phyloP scores from a whole-genome alignment of 148 eudicot species.

The Diospyros kaki region DNA sequence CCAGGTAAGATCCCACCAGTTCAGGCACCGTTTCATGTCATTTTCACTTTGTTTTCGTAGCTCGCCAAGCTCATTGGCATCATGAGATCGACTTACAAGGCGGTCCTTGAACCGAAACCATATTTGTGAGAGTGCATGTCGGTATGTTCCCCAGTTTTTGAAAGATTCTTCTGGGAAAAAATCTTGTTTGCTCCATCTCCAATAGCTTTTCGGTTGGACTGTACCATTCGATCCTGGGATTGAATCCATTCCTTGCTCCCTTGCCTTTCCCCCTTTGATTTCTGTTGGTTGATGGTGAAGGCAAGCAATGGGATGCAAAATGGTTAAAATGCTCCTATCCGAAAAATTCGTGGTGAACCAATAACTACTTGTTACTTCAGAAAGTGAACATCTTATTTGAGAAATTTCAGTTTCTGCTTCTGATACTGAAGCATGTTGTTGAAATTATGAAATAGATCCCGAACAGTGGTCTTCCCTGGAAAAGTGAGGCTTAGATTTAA shows the following conservation, averaged over 20 bases:
- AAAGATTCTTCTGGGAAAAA: constrained; percentile 76
- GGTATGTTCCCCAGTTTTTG: constrained; percentile 49
- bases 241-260: constrained; percentile 7
- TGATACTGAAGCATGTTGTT: too few relatives aligned
- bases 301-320: background rate
- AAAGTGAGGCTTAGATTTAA: too few relatives aligned
- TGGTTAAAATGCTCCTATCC: background rate
- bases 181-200: constrained; percentile 53
- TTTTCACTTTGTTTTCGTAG: constrained; percentile 47
- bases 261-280: background rate
- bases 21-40: constrained; percentile 60
- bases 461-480: too few relatives aligned
- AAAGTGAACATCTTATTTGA: background rate
- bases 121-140: constrained; percentile 36
- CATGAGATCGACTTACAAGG: constrained; percentile 49
- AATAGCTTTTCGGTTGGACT: constrained; percentile 26
- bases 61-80: constrained; percentile 43
- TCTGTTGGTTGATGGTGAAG: background rate
- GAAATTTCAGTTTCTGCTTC: too few relatives aligned
- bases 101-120: constrained; percentile 49
- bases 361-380: background rate
- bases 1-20: constrained; percentile 89
- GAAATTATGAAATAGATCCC: too few relatives aligned
- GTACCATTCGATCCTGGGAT: background rate
- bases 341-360: background rate